Base-by-base conservation (phyloP, 768 basidiomycete genomes). In the Boletellus sp. region DNA sequence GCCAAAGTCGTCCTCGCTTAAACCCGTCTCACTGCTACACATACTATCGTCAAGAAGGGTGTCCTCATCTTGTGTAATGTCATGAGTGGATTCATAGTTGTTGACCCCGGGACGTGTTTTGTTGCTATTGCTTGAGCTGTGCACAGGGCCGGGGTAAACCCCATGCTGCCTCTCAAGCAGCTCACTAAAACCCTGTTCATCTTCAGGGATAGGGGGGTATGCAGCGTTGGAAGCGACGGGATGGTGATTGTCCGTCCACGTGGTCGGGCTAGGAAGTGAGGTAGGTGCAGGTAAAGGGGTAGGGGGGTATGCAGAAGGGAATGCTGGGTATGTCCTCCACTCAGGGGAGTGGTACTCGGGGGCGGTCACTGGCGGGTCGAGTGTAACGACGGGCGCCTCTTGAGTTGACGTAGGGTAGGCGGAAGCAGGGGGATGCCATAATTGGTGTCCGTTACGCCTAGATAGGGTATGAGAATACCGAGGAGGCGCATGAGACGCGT, bases 261-360 rank as follows among this genome's bases (percentile, higher is more conserved):
- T 50, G 16, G 55, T 44, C 17, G 48, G 61, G 9, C 39, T 43
- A 51, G 64, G 70, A 41, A 72, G 69, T 17, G 61, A 64, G 22
- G 71, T 58, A 3, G 73, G 65, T 16, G 67, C 65, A 19, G 70
- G 70, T n/a, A 80, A 56, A 11, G 85, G 86, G 13, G 84, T 87
- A 0, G 84, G 74, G 9, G 86, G 87, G 59, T 90, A 90, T 31
- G 87, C 87, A 5, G 87, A 81, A 26, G 87, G 87, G 45, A 88
- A 84, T 16, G 83, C 73, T 12, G 86, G 86, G 56, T 88, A 90
- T 61, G 78, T 71, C 49, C 84, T 70, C 85, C 85, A 89, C 55
- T 89, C 85, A 35, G 85, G 79, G n/a, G 59, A 65, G n/a, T 58
- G 64, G 35, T 57, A 65, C 23, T 70, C 62, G 64, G 60, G 54